Evolutionary conservation across 2,329 filamentous ascomycete genomes (phyloP).

Genomic region (Talaromyces albobiverticillius): DNA sequence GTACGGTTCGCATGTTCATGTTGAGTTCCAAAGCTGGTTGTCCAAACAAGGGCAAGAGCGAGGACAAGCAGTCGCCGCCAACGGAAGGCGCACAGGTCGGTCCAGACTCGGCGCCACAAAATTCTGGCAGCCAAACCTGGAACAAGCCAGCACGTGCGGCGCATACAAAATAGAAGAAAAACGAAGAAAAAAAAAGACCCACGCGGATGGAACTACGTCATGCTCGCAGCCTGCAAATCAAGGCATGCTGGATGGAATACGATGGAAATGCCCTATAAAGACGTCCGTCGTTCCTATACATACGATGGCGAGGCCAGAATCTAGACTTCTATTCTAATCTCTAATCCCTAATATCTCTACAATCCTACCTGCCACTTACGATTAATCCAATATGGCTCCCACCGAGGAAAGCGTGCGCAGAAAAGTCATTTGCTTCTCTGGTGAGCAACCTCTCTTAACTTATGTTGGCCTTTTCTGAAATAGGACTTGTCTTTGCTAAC

Average conservation of each 20-base stretch:
- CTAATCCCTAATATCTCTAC: no score
- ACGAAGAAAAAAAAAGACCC: not conserved
- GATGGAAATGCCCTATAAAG: no score
- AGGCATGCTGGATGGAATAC: not conserved
- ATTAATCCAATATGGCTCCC: not conserved
- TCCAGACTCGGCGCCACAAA: not conserved
- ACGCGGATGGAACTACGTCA: slow-evolving; percentile 5
- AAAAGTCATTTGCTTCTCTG: slow-evolving; percentile 11
- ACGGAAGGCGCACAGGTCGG: no score
- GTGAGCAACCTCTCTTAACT: not conserved
- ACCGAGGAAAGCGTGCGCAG: slow-evolving; percentile 2
- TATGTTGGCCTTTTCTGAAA: no score
- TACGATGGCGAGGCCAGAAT: not conserved
- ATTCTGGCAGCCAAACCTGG: not conserved
- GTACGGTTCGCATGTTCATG: no score
- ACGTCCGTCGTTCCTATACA: no score
- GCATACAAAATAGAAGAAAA: not conserved
- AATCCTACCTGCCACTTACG: no score
- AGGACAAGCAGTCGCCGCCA: no score
- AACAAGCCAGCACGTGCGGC: slow-evolving; percentile 4
- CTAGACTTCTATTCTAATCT: slow-evolving; percentile 1
- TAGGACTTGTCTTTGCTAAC: no score
- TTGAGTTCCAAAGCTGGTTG: no score
- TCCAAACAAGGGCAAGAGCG: no score
- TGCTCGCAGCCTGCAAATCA: not conserved